Evolutionary conservation across 208 protist genomes (phyloP).

Genomic region (Herpetomonas samuelpessoai): DNA sequence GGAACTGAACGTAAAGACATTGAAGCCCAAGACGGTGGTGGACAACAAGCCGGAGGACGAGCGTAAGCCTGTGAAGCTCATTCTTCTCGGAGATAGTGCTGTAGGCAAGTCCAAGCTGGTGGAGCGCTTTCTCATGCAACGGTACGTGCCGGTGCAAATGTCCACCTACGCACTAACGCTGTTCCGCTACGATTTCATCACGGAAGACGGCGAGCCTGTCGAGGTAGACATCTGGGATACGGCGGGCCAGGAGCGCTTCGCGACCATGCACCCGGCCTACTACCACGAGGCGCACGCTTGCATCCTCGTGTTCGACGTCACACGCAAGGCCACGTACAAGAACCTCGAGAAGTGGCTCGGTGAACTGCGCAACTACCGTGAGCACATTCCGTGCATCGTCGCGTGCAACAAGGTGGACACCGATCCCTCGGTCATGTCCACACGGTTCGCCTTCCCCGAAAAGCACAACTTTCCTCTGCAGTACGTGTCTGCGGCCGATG

Average conservation of each 20-base stretch:
- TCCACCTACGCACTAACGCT: slow-evolving; percentile 94
- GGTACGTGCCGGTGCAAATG: slow-evolving; percentile 90
- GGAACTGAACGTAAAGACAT: slow-evolving; percentile 14
- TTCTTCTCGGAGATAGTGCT: slow-evolving; percentile 94
- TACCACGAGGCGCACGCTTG: slow-evolving; percentile 93
- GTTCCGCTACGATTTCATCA: slow-evolving; percentile 87
- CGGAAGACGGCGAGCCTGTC: slow-evolving; percentile 61
- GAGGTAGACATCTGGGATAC: slow-evolving; percentile 93
- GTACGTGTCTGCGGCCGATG: slow-evolving; percentile 94
- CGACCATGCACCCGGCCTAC: slow-evolving; percentile 94
- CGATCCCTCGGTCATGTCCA: slow-evolving; percentile 78
- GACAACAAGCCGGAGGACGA: slow-evolving; percentile 72
- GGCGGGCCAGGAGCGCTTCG: slow-evolving; percentile 92
- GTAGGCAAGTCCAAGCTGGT: slow-evolving; percentile 96
- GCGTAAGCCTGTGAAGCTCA: slow-evolving; percentile 91
- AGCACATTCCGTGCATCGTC: slow-evolving; percentile 92
- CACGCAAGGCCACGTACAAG: slow-evolving; percentile 95
- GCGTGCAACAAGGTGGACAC: slow-evolving; percentile 96
- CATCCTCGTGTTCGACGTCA: slow-evolving; percentile 94
- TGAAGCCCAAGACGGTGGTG: slow-evolving; percentile 70
- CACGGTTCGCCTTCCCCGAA: slow-evolving; percentile 91
- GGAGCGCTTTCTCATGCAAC: slow-evolving; percentile 95
- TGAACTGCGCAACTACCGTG: slow-evolving; percentile 89
- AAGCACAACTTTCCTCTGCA: slow-evolving; percentile 92
- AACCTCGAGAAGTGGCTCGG: slow-evolving; percentile 94